Conservation (phyloP, 345 rosid species). For the Sonneratia alba region DNA sequence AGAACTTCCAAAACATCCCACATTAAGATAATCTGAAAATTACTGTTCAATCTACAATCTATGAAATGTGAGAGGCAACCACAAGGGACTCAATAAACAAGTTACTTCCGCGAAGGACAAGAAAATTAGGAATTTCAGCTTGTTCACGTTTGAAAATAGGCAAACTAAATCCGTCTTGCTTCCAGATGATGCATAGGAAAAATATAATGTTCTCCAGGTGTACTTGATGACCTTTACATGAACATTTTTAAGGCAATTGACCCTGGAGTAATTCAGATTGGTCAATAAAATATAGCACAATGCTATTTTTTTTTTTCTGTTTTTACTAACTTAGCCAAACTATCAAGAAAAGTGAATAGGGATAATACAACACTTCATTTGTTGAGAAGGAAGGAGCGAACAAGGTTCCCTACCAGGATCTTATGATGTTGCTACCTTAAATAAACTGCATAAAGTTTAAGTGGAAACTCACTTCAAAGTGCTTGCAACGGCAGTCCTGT, state of each 20-base stretch:
- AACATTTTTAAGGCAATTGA: background rate
- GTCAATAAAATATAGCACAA: background rate
- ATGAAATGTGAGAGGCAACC: background rate
- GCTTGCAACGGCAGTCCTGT: conserved; percentile 67
- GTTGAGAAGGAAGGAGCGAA: background rate
- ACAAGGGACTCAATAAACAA: background rate
- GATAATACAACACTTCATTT: background rate
- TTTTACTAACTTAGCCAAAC: background rate
- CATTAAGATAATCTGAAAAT: background rate
- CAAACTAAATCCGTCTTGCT: background rate
- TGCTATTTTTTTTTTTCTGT: background rate
- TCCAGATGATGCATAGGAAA: background rate
- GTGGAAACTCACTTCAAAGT: conserved; percentile 54
- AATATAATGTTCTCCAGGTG: background rate
- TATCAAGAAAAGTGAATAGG: background rate
- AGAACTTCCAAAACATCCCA: background rate
- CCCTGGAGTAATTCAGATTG: background rate
- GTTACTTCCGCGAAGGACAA: background rate
- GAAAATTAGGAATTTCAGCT: background rate
- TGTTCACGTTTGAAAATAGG: background rate
- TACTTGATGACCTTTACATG: background rate
- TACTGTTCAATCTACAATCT: background rate
- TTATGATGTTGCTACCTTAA: background rate
- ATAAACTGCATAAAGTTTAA: background rate
- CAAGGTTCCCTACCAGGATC: background rate